Conservation (phyloP, 257 asterid genomes). For the Solanum lignicaule region DNA sequence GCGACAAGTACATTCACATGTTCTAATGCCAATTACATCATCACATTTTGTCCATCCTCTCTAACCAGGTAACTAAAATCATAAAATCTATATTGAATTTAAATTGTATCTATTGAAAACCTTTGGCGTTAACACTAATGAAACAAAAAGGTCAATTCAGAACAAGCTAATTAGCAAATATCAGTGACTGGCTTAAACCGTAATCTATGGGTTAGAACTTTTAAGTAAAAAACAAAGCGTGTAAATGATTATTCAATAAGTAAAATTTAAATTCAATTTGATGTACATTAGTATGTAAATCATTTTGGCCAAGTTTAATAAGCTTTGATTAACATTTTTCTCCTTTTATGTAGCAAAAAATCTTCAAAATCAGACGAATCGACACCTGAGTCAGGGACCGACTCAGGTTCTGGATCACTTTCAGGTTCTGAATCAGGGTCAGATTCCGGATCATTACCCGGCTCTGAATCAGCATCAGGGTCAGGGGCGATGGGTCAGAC, state of each 20-base stretch:
- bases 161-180: too few relatives aligned
- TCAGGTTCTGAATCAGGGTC: constrained; percentile 15
- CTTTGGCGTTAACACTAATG: too few relatives aligned
- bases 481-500: constrained; percentile 27
- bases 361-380: constrained; percentile 28
- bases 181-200: too few relatives aligned
- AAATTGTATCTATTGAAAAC: background rate
- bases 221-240: background rate
- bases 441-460: constrained; percentile 2
- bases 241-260: background rate
- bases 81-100: background rate
- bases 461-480: constrained; percentile 25
- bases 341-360: constrained; percentile 20
- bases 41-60: constrained; percentile 54
- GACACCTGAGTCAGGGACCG: constrained; percentile 9
- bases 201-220: background rate
- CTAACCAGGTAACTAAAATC: constrained; percentile 14
- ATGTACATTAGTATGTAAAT: background rate
- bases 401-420: constrained; percentile 4
- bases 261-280: background rate
- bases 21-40: constrained; percentile 45
- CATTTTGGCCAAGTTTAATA: background rate
- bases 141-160: too few relatives aligned
- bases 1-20: constrained; percentile 69
- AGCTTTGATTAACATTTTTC: background rate